phyloP scores from a whole-genome alignment of 441 rosid genomes.

The Croton laevigatus region DNA sequence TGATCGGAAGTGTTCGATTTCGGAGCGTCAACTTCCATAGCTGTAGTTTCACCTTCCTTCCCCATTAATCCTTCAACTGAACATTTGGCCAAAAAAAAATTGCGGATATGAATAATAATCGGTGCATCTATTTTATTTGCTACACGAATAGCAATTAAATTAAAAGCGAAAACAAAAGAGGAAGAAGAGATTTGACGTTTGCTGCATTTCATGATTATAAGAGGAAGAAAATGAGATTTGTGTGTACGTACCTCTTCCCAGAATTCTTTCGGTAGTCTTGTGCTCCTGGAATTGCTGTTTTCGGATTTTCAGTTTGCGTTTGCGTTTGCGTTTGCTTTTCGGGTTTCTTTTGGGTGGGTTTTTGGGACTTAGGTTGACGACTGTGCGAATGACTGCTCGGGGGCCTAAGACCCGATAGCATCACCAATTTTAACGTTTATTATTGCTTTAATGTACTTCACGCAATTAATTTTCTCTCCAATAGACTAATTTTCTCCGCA shows the following conservation, averaged over 20 bases:
- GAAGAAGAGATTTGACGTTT: neutral
- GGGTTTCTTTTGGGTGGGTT: neutral
- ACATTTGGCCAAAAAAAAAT: neutral
- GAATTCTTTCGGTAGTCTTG: neutral
- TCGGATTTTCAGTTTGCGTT: neutral
- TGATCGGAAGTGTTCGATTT: slow-evolving; percentile 51
- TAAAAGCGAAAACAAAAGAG: neutral
- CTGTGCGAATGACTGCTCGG: neutral
- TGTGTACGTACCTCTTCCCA: neutral
- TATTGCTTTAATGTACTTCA: too few relatives aligned
- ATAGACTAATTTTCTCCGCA: too few relatives aligned
- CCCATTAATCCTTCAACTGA: slow-evolving; percentile 25
- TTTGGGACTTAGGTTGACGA: too few relatives aligned
- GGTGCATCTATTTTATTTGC: neutral
- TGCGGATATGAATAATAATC: neutral
- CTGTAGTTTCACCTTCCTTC: slow-evolving; percentile 42
- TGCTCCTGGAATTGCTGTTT: neutral
- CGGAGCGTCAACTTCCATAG: slow-evolving; percentile 76
- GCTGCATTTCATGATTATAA: neutral
- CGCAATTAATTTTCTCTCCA: too few relatives aligned
- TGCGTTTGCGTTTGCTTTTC: neutral
- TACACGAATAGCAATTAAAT: neutral
- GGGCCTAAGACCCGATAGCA: too few relatives aligned
- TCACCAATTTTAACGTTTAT: too few relatives aligned
- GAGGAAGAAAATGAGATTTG: neutral